phyloP scores from a whole-genome alignment of 2,329 filamentous ascomycete genomes.

The Proliferodiscus dingleyae region DNA sequence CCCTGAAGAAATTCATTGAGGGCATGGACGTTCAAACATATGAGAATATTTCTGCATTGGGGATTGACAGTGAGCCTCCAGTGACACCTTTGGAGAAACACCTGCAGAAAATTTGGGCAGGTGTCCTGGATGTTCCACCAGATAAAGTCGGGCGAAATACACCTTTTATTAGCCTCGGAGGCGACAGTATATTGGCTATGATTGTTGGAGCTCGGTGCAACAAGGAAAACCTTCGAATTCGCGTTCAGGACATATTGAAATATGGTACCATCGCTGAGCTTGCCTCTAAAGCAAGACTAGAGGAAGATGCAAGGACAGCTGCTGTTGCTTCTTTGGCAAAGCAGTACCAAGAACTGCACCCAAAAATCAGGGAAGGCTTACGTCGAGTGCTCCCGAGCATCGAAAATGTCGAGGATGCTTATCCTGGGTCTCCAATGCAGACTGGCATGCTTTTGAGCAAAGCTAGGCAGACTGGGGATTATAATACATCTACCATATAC shows the following conservation, averaged over 20 bases:
- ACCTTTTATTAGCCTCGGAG: conserved; percentile 41
- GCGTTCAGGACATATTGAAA: not conserved
- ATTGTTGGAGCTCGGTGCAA: conserved; percentile 37
- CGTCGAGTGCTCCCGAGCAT: too few relatives aligned
- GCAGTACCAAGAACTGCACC: too few relatives aligned
- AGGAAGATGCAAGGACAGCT: too few relatives aligned
- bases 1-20: too few relatives aligned
- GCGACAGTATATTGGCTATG: conserved; percentile 43
- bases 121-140: not conserved
- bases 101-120: not conserved
- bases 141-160: not conserved
- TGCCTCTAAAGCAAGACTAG: too few relatives aligned
- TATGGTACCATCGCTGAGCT: not conserved
- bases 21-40: too few relatives aligned
- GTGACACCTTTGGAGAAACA: not conserved
- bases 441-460: not conserved
- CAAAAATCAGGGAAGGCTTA: too few relatives aligned
- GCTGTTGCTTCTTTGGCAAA: too few relatives aligned
- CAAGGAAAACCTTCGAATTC: not conserved
- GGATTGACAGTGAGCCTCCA: too few relatives aligned
- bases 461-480: not conserved
- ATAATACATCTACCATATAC: not conserved
- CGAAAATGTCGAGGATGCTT: conserved; percentile 6
- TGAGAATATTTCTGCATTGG: too few relatives aligned
- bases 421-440: conserved; percentile 12